Percentiles rank a stretch among this genome's conserved stretches.
These are phyloP conservation scores for Isochrysis galbana DNA, from an alignment of 78 protist species.

Conservation along the genomic window DNA sequence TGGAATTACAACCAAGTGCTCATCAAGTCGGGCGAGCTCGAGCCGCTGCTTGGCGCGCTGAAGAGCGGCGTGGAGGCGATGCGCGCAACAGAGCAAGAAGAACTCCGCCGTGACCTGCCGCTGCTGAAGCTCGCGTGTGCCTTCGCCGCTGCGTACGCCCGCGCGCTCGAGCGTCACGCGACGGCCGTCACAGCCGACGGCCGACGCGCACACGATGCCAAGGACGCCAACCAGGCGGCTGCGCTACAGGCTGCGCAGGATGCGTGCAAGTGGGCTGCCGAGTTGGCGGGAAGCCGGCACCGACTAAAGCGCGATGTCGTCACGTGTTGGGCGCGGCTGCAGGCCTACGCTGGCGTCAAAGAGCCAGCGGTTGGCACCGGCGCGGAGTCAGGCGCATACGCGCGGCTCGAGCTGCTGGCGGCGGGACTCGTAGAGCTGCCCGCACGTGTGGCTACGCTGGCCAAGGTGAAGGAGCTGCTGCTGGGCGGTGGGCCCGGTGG, in stretches of 20 bases:
- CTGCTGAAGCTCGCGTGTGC: conserved; percentile 2
- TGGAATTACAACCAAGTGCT: background rate
- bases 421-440: background rate
- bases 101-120: background rate
- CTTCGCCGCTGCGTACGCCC: background rate
- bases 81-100: background rate
- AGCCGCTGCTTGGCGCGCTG: background rate
- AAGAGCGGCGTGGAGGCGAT: background rate
- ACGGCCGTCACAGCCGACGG: background rate
- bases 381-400: background rate
- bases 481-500: background rate
- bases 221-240: background rate
- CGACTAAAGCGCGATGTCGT: background rate
- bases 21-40: background rate
- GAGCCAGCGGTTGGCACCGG: background rate
- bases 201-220: background rate
- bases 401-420: background rate
- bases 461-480: background rate
- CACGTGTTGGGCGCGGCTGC: background rate
- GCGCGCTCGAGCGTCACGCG: background rate
- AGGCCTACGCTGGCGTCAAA: background rate
- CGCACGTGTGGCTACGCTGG: background rate
- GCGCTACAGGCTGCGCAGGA: background rate
- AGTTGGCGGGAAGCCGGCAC: background rate
- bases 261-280: background rate